Evolutionary conservation across 192 early-diverging fungal species (phyloP).

Genomic region (Coemansia sp.): DNA sequence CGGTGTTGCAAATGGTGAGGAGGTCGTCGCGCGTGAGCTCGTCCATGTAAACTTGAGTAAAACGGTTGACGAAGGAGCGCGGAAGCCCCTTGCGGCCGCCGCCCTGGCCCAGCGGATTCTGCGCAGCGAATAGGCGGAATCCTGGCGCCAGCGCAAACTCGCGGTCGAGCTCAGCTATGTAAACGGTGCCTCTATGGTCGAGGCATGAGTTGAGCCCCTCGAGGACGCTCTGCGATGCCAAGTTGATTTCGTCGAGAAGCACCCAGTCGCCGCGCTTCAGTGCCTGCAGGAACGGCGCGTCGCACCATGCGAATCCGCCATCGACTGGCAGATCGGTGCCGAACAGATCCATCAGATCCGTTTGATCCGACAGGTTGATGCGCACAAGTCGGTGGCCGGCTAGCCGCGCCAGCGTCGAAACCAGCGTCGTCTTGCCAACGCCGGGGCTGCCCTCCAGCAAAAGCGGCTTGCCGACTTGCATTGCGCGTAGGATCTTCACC

Average conservation of each 20-base stretch:
- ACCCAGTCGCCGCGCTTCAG: conserved; percentile 98
- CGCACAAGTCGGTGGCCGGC: conserved; percentile 87
- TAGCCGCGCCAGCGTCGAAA: conserved; percentile 76
- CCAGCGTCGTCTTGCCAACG: conserved; percentile 93
- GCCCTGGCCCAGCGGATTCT: conserved; percentile 96
- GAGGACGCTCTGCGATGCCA: conserved; percentile 97
- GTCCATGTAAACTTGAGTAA: conserved; percentile 93
- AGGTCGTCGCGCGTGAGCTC: conserved; percentile 80
- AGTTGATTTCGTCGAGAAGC: conserved; percentile 94
- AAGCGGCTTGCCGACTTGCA: conserved; percentile 91
- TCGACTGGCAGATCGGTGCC: conserved; percentile 97
- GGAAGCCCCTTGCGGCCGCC: conserved; percentile 99
- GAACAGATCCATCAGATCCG: conserved; percentile 98
- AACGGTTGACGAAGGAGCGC: conserved; percentile 95
- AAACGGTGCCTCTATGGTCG: conserved; percentile 95
- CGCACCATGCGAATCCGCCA: conserved; percentile 89
- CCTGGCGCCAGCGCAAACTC: conserved; percentile 77
- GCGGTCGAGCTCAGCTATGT: conserved; percentile 93
- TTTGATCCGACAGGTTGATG: conserved; percentile 98
- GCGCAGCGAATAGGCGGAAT: conserved; percentile 95
- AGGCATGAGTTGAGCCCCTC: conserved; percentile 99
- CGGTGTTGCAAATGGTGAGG: conserved; percentile 66
- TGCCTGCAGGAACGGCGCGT: conserved; percentile 95
- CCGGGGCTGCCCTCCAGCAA: conserved; percentile 97
- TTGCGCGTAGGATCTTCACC: conserved; percentile 80